Percentiles rank a stretch among this genome's conserved stretches.
Evolutionary conservation across 2,329 filamentous ascomycete species (phyloP).

Genomic region (Proliferodiscus dingleyae): DNA sequence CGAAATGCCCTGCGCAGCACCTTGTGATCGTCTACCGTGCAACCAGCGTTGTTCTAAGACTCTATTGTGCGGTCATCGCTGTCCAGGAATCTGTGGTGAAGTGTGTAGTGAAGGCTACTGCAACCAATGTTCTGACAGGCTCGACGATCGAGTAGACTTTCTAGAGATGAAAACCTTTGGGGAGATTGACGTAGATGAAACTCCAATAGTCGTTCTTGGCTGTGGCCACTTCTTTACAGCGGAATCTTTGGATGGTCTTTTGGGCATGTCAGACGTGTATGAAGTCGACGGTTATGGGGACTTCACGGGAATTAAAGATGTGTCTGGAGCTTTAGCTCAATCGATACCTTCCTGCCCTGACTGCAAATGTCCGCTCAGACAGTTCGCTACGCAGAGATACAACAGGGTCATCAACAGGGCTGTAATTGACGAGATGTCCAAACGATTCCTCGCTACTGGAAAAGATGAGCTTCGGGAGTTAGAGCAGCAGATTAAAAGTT

Average conservation of each 20-base stretch:
- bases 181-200: conserved; percentile 52
- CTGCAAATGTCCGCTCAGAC: conserved; percentile 31
- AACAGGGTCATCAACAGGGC: conserved; percentile 35
- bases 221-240: conserved; percentile 62
- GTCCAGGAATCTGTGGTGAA: conserved; percentile 62
- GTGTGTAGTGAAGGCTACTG: conserved; percentile 52
- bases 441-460: conserved; percentile 32
- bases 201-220: conserved; percentile 55
- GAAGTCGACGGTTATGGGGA: conserved; percentile 26
- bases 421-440: conserved; percentile 35
- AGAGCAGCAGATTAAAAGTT: conserved; percentile 13
- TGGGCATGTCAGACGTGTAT: conserved; percentile 43
- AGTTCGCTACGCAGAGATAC: conserved; percentile 33
- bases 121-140: conserved; percentile 45
- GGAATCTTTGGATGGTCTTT: conserved; percentile 52
- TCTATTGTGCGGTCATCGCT: conserved; percentile 57
- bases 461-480: conserved; percentile 27
- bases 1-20: conserved; percentile 52
- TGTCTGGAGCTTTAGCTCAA: conserved; percentile 22
- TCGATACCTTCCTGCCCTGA: conserved; percentile 31
- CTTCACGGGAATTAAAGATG: conserved; percentile 27
- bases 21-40: conserved; percentile 64
- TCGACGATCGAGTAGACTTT: conserved; percentile 49
- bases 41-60: conserved; percentile 49
- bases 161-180: conserved; percentile 48